Evolutionary conservation across 495 filamentous ascomycete genomes (phyloP).

Genomic region (Recurvomyces mirabilis): DNA sequence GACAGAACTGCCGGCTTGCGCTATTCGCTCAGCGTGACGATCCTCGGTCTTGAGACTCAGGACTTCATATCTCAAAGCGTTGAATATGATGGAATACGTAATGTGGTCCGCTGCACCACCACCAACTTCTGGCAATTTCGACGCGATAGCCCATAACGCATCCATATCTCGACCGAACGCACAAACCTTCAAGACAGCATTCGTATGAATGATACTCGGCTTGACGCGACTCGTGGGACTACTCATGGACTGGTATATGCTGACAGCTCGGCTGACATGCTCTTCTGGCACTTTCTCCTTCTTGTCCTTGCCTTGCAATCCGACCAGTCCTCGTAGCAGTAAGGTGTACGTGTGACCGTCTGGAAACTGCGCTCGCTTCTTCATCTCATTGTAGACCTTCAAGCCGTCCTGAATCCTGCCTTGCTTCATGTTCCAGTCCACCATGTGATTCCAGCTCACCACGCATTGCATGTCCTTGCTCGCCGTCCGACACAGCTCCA

Average conservation of each 20-base stretch:
- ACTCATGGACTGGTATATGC: conserved; percentile 55
- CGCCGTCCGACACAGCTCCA: conserved; percentile 52
- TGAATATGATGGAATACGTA: conserved; percentile 74
- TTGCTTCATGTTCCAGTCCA: conserved; percentile 56
- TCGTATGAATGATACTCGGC: conserved; percentile 68
- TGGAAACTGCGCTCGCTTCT: conserved; percentile 69
- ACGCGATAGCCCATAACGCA: conserved; percentile 58
- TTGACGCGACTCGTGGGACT: conserved; percentile 44
- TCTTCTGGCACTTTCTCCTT: conserved; percentile 2
- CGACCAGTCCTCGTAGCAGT: conserved; percentile 62
- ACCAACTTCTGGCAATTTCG: conserved; percentile 50
- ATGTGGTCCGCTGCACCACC: conserved; percentile 48
- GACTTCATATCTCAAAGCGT: conserved; percentile 45
- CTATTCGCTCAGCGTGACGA: conserved; percentile 26
- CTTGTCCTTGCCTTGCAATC: neutral
- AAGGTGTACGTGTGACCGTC: conserved; percentile 70
- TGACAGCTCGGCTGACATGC: conserved; percentile 12
- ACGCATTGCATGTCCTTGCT: conserved; percentile 47
- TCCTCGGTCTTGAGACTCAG: conserved; percentile 27
- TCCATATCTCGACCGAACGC: conserved; percentile 58
- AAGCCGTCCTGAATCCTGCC: conserved; percentile 49
- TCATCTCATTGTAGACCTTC: conserved; percentile 94
- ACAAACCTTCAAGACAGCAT: conserved; percentile 75
- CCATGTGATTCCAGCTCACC: conserved; percentile 80
- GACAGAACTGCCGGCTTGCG: conserved; percentile 29